A percentile compares a stretch with the other conserved stretches of the same genome.
Evolutionary conservation across 176 grass and related monocot genomes (phyloP).

Genomic region (Aegilops sharonensis): DNA sequence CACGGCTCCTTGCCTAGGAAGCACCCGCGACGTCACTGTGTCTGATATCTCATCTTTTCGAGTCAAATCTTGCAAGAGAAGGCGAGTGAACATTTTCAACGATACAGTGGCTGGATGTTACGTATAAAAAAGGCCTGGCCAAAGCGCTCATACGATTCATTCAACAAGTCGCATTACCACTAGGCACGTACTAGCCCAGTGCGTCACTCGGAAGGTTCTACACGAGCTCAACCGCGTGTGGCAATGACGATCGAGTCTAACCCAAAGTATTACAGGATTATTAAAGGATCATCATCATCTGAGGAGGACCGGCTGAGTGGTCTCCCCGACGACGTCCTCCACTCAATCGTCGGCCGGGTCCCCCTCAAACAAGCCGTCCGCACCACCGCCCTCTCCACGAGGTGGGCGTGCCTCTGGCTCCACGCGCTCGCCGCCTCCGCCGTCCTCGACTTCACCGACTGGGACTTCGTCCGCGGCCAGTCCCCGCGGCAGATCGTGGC

Average conservation of each 20-base stretch:
- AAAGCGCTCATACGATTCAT: not conserved
- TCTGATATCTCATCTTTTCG: not conserved
- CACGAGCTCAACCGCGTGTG: not conserved
- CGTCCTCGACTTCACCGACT: constrained; percentile 41
- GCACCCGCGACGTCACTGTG: not conserved
- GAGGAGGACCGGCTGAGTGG: constrained; percentile 45
- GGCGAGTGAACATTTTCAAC: not conserved
- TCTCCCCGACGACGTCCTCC: constrained; percentile 61
- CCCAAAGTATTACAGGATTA: not conserved
- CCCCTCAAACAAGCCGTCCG: constrained; percentile 47
- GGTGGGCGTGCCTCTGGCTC: not conserved
- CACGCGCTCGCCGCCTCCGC: constrained; percentile 33
- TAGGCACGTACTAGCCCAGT: too few relatives aligned
- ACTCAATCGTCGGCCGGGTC: constrained; percentile 38
- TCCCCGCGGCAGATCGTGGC: constrained; percentile 11
- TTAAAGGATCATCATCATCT: not conserved
- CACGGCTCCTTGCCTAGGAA: not conserved
- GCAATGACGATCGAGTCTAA: not conserved
- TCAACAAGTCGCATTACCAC: not conserved
- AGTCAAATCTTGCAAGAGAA: constrained; percentile 11
- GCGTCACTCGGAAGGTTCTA: not conserved
- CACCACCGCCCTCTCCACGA: constrained; percentile 42
- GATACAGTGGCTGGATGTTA: not conserved
- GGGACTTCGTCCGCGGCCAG: constrained; percentile 43
- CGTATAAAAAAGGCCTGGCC: not conserved